These are phyloP conservation scores for Debaryomyces singareniensis DNA, from an alignment of 1,139 yeast genomes.

Conservation along the genomic window DNA sequence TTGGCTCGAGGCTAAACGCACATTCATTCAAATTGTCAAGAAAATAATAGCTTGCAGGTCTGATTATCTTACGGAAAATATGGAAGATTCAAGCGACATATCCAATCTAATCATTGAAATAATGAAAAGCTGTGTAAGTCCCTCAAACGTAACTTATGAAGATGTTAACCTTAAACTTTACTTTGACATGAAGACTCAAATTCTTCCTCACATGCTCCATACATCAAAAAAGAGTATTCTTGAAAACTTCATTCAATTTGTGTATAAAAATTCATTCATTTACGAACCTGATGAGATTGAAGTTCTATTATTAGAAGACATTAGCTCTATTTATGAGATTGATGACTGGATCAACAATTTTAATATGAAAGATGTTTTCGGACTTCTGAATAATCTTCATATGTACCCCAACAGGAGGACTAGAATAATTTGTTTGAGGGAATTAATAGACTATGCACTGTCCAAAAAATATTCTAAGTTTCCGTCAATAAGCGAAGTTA, in stretches of 20 bases:
- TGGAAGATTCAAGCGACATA: constrained; percentile 8
- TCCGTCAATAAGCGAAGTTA: constrained; percentile 12
- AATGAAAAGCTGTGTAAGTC: constrained; percentile 32
- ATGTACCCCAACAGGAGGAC: constrained; percentile 19
- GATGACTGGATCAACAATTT: constrained; percentile 1
- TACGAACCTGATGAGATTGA: constrained; percentile 29
- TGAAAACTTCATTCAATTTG: constrained; percentile 33
- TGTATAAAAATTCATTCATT: constrained; percentile 28
- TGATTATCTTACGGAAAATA: not conserved
- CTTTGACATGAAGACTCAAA: constrained; percentile 24
- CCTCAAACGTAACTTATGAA: constrained; percentile 32
- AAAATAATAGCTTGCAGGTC: constrained; percentile 13
- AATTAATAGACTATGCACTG: constrained; percentile 22
- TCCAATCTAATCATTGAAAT: constrained; percentile 44
- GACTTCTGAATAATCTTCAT: constrained; percentile 24
- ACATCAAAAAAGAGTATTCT: constrained; percentile 23
- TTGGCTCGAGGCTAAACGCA: constrained; percentile 39
- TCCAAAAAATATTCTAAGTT: constrained; percentile 3
- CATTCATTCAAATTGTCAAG: constrained; percentile 19
- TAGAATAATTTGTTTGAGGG: constrained; percentile 25
- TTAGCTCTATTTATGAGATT: not conserved
- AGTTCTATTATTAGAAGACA: constrained; percentile 1
- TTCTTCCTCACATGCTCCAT: constrained; percentile 37
- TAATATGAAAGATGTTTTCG: constrained; percentile 16
- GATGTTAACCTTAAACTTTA: constrained; percentile 44